Conservation (phyloP, 768 basidiomycete genomes). For the Tricholoma sp. region DNA sequence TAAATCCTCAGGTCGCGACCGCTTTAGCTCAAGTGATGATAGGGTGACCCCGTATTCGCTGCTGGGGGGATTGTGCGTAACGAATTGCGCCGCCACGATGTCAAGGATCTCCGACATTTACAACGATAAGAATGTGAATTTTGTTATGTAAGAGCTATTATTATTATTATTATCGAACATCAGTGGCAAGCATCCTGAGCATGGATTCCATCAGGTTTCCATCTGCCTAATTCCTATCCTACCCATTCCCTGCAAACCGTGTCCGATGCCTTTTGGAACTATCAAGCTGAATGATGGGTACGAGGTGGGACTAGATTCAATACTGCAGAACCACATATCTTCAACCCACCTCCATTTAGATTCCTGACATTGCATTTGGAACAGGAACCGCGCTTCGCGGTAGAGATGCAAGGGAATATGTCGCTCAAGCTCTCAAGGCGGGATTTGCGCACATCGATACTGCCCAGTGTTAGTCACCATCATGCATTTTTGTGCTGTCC, state of each 20-base stretch:
- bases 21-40: not conserved
- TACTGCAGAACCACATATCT: not conserved
- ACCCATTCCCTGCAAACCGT: not conserved
- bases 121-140: no score
- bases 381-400: conserved; percentile 44
- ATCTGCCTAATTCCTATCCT: not conserved
- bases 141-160: not conserved
- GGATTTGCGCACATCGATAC: conserved; percentile 65
- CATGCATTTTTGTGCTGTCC: not conserved
- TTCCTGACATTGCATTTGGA: conserved; percentile 60
- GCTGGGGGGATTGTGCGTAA: not conserved
- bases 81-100: not conserved
- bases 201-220: no score
- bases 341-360: conserved; percentile 25
- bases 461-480: conserved; percentile 39
- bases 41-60: not conserved
- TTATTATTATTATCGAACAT: no score
- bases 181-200: no score
- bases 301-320: conserved; percentile 19
- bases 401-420: conserved; percentile 47
- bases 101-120: not conserved
- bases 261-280: conserved; percentile 29
- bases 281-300: conserved; percentile 37
- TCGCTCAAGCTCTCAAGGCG: conserved; percentile 51
- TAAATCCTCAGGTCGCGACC: not conserved